Evolutionary conservation across 1,139 yeast genomes (phyloP), one percentile per base, ranked within the genome.

Genomic region (Sugiyamaella grinbergsii): DNA sequence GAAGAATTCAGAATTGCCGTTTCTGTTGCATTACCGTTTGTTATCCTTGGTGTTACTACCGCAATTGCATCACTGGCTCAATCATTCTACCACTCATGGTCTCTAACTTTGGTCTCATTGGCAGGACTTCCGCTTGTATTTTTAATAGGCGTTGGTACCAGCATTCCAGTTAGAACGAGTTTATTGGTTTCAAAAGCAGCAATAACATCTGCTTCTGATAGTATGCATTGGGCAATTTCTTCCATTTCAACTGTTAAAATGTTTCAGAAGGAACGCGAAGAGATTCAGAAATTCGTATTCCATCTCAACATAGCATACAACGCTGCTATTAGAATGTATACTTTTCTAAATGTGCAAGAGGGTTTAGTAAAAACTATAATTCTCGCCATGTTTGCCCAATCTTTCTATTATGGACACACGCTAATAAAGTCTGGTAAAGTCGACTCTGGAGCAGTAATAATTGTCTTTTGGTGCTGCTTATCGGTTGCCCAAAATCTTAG

Each of bases 361-460:
- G 84, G 87, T 0, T 50, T 78, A 0, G 66, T 85, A 49, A 79
- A 83, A 58, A 71, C 79, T 15, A 58, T 90, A 5, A 75, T 84
- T 0, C 71, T 88, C 33, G 64, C 82, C 62, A 83, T 89, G 82
- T 90, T 91, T 72, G 87, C 90, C 1, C 96, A 89, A 65, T 95
- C 94, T 0, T 87, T 91, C 61, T 90, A 95, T 86, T 91, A 83
- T 68, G 98, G 98, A 2, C 78, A 83, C 33, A 71, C 74, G 46
- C 76, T 87, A 73, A 83, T 89, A 3, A 68, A 70, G 39, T 65
- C 69, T 3, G 80, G 80, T 0, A 73, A 75, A 15, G 63, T 82
- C 8, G 60, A 72, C 1, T 71, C 88, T 1, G 83, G 85, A 13
- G 77, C 81, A 36, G 87, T 91, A 0, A 74, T 93, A 51, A 85